Conservation (phyloP, 2,329 filamentous ascomycete species). For the Aspergillus pseudoterreus region DNA sequence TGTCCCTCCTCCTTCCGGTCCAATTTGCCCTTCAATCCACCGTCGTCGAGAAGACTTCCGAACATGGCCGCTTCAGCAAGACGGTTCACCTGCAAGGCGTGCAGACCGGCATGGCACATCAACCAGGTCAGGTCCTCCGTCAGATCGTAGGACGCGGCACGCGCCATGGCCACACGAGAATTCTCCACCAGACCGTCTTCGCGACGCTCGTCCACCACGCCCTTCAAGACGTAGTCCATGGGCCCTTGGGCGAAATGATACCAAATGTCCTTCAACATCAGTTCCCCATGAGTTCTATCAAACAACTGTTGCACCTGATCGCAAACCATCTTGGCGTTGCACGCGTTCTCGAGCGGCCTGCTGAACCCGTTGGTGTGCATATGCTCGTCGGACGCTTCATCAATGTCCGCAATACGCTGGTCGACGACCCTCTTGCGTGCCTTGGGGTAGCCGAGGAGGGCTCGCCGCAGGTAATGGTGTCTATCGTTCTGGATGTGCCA, state of each 20-base stretch:
- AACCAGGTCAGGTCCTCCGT: neutral
- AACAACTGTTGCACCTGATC: slow-evolving; percentile 1
- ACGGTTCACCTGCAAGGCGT: slow-evolving; percentile 1
- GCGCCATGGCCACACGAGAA: neutral
- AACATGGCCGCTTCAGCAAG: slow-evolving; percentile 1
- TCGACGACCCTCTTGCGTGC: neutral
- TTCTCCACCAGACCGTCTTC: neutral
- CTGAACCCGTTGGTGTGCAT: slow-evolving; percentile 1
- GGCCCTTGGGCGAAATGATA: neutral
- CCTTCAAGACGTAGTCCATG: neutral
- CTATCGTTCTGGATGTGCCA: slow-evolving; percentile 1
- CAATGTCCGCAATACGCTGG: neutral
- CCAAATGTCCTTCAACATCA: neutral
- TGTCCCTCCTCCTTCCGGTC: neutral
- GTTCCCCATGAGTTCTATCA: neutral
- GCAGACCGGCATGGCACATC: neutral
- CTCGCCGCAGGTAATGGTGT: neutral
- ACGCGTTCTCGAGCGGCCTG: neutral
- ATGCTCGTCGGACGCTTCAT: neutral
- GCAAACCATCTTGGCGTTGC: neutral
- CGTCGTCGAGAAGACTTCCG: slow-evolving; percentile 3
- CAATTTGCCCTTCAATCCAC: neutral
- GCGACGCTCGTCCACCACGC: neutral
- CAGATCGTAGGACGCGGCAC: neutral
- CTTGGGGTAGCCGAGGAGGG: neutral